phyloP scores from a whole-genome alignment of 2,329 filamentous ascomycete genomes.

The Trichoderma koningii region DNA sequence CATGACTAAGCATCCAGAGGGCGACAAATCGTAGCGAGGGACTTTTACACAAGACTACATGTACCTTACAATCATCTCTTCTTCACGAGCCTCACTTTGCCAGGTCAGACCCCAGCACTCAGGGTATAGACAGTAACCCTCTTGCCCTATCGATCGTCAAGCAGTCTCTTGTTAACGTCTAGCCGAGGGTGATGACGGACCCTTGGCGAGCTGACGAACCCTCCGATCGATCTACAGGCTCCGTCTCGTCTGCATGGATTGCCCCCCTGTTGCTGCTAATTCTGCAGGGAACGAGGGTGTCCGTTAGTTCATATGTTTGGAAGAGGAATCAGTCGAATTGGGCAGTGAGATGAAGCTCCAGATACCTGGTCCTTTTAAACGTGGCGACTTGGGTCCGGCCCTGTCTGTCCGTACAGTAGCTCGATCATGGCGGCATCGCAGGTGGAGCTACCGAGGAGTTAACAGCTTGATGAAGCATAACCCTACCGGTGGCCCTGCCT shows the following conservation, averaged over 20 bases:
- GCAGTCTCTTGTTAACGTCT: background rate
- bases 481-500: background rate
- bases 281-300: background rate
- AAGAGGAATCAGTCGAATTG: too few species aligned
- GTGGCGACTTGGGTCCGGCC: background rate
- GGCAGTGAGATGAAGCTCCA: too few species aligned
- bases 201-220: background rate
- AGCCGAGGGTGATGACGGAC: background rate
- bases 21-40: background rate
- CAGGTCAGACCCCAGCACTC: background rate
- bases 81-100: background rate
- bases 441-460: background rate
- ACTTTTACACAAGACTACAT: background rate
- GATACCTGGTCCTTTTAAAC: background rate
- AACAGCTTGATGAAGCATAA: background rate
- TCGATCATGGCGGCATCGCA: background rate
- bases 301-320: background rate
- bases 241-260: background rate
- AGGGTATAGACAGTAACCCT: too few species aligned
- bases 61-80: background rate
- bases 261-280: constrained; percentile 4
- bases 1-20: background rate
- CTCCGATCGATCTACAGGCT: constrained; percentile 5
- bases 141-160: background rate
- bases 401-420: background rate